Percentiles rank a stretch among this genome's conserved stretches.
Conservation (phyloP, 2,329 filamentous ascomycete genomes). For the Colletotrichum sp. region DNA sequence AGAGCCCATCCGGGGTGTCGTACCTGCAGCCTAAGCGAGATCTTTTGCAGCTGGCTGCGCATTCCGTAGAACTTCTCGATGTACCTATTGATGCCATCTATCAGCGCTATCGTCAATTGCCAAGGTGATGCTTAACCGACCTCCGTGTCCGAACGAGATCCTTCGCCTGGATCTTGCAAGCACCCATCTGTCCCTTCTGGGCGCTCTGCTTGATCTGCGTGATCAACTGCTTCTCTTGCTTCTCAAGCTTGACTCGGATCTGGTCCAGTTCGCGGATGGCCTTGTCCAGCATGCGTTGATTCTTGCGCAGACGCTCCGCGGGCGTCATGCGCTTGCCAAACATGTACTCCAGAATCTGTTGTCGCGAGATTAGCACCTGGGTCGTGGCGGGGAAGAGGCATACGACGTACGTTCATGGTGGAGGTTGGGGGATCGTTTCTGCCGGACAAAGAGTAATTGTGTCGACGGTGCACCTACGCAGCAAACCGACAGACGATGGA, state of each 20-base stretch:
- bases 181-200: conserved; percentile 98
- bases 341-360: conserved; percentile 96
- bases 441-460: not conserved
- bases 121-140: conserved; percentile 40
- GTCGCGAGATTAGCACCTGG: conserved; percentile 17
- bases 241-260: conserved; percentile 93
- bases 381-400: conserved; percentile 6
- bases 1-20: not conserved
- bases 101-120: not conserved
- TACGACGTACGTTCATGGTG: conserved; percentile 61
- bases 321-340: conserved; percentile 99
- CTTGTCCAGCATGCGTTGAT: conserved; percentile 96
- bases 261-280: conserved; percentile 96
- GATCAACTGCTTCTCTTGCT: conserved; percentile 97
- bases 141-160: conserved; percentile 90
- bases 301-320: conserved; percentile 87
- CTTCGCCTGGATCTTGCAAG: conserved; percentile 97
- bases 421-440: not conserved
- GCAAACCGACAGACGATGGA: not conserved
- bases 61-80: conserved; percentile 99
- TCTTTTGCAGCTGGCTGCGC: conserved; percentile 95
- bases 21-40: conserved; percentile 93
- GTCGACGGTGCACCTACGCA: not conserved
- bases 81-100: conserved; percentile 60
- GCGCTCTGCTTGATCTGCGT: conserved; percentile 97